Percentiles rank a stretch among this genome's conserved stretches.
phyloP scores from a whole-genome alignment of 2,329 filamentous ascomycete species.

The Acrocalymma vagum region DNA sequence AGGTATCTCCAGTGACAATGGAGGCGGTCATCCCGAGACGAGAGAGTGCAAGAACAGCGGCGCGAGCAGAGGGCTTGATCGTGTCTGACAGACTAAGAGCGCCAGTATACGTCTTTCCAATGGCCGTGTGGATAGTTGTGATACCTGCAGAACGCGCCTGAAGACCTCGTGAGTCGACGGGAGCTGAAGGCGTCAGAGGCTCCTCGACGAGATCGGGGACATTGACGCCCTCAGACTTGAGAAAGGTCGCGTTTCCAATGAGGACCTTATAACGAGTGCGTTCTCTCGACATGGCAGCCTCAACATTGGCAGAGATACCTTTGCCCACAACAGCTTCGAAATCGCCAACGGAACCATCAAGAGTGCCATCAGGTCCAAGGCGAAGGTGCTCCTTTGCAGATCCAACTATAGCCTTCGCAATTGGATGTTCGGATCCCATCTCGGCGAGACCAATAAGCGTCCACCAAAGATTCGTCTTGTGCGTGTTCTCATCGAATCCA shows the following conservation, averaged over 20 bases:
- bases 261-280: slow-evolving; percentile 79
- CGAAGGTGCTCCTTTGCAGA: slow-evolving; percentile 80
- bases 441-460: slow-evolving; percentile 94
- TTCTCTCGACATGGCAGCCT: slow-evolving; percentile 75
- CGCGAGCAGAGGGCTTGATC: slow-evolving; percentile 86
- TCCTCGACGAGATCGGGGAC: slow-evolving; percentile 66
- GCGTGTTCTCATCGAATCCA: slow-evolving; percentile 74
- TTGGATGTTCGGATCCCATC: slow-evolving; percentile 93
- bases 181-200: slow-evolving; percentile 51
- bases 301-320: slow-evolving; percentile 82
- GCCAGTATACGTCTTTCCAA: slow-evolving; percentile 82
- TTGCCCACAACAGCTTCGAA: slow-evolving; percentile 86
- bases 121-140: slow-evolving; percentile 90
- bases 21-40: slow-evolving; percentile 86
- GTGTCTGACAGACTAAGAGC: slow-evolving; percentile 86
- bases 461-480: slow-evolving; percentile 86
- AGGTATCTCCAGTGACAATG: slow-evolving; percentile 93
- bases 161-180: slow-evolving; percentile 45
- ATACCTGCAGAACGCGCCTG: slow-evolving; percentile 67
- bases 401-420: slow-evolving; percentile 84
- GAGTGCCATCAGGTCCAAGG: slow-evolving; percentile 73
- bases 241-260: slow-evolving; percentile 81
- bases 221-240: slow-evolving; percentile 73
- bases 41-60: slow-evolving; percentile 81
- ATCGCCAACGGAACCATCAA: slow-evolving; percentile 85